A percentile compares a stretch with the other conserved stretches of the same genome.
phyloP scores from a whole-genome alignment of 208 protist species.

The Leishmania tropica region DNA sequence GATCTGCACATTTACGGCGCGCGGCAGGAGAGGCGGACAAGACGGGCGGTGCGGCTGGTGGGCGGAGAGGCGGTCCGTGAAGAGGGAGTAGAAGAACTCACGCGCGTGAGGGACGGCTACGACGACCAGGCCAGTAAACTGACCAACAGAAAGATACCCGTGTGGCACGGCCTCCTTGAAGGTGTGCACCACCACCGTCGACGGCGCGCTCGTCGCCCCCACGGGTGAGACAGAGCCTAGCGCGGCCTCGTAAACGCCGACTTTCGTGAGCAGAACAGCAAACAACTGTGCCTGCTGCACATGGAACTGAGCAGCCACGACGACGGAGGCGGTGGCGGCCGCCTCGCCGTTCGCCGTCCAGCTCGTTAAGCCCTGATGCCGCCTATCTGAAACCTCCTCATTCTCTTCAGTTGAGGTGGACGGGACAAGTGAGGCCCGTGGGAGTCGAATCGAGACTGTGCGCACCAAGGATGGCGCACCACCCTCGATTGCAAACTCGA shows the following conservation, averaged over 20 bases:
- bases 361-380: not conserved
- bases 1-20: constrained; percentile 45
- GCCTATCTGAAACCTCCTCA: not conserved
- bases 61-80: constrained; percentile 15
- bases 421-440: not conserved
- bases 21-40: constrained; percentile 17
- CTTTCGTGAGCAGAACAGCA: constrained; percentile 61
- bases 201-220: not conserved
- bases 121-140: constrained; percentile 61
- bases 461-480: constrained; percentile 19
- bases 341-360: not conserved
- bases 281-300: constrained; percentile 49
- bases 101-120: constrained; percentile 52
- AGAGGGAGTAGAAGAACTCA: constrained; percentile 56
- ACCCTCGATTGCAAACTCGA: constrained; percentile 51
- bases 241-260: constrained; percentile 53
- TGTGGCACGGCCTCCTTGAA: constrained; percentile 32
- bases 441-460: constrained; percentile 20
- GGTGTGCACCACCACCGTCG: constrained; percentile 39
- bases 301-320: constrained; percentile 49
- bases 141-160: constrained; percentile 51
- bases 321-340: not conserved
- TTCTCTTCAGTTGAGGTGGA: not conserved
- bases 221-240: constrained; percentile 13
- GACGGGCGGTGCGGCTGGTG: constrained; percentile 13